Conservation (phyloP, 2,329 filamentous ascomycete species). For the Sporothrix pseudoabietina region DNA sequence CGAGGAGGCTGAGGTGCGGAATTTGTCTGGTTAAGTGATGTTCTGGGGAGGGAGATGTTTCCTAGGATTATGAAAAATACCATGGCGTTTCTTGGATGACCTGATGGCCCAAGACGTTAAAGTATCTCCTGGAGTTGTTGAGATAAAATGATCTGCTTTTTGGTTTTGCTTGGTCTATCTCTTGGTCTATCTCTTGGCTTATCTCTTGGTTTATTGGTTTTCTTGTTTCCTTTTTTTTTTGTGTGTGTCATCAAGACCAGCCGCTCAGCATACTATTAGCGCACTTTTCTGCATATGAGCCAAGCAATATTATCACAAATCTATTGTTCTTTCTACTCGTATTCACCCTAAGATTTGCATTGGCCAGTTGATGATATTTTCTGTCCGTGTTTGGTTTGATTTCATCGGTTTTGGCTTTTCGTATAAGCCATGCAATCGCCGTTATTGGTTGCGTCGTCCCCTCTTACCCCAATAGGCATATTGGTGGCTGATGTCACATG, state of each 20-base stretch:
- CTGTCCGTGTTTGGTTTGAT: not conserved
- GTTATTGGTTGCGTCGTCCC: slow-evolving; percentile 8
- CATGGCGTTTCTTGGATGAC: not conserved
- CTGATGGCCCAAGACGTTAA: not conserved
- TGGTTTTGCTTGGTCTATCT: not conserved
- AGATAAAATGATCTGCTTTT: not conserved
- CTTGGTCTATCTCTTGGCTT: not conserved
- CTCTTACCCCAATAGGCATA: slow-evolving; percentile 16
- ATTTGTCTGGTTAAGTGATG: slow-evolving; percentile 40
- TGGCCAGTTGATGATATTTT: not conserved
- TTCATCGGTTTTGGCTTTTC: not conserved
- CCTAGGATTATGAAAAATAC: not conserved
- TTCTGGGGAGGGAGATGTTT: not conserved
- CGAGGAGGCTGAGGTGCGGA: slow-evolving; percentile 55
- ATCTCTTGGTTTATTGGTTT: not conserved
- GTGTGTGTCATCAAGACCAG: not conserved
- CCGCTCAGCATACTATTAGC: not conserved
- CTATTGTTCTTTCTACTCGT: not conserved
- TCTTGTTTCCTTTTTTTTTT: not conserved
- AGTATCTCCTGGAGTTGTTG: not conserved
- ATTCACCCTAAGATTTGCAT: not conserved
- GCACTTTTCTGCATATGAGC: not conserved
- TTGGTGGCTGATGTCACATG: slow-evolving; percentile 25
- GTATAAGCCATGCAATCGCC: slow-evolving; percentile 5
- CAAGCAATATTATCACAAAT: not conserved